Conservation (phyloP, 202 grass and related monocot genomes). For the Setaria viridis region DNA sequence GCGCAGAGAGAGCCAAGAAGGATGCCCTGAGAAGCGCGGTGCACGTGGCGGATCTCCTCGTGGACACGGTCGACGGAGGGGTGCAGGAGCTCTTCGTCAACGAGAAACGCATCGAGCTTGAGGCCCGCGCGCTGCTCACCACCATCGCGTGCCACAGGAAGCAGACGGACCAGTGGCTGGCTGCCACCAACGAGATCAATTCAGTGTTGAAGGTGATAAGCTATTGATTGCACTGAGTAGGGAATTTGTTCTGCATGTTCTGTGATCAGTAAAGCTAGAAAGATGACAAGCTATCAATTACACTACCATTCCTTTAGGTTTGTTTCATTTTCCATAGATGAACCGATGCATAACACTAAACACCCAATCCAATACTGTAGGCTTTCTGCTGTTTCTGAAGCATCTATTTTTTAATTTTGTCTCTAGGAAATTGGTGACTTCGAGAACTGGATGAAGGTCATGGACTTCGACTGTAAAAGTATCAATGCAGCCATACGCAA, state of each 20-base stretch:
- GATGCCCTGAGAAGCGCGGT: conserved; percentile 56
- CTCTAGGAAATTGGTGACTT: conserved; percentile 90
- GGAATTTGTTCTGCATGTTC: neutral
- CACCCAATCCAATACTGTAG: neutral
- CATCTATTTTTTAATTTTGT: conserved; percentile 1
- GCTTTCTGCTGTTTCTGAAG: neutral
- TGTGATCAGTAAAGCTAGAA: neutral
- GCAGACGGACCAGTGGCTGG: conserved; percentile 83
- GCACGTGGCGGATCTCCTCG: conserved; percentile 63
- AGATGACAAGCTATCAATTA: neutral
- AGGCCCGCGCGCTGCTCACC: conserved; percentile 67
- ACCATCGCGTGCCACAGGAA: conserved; percentile 74
- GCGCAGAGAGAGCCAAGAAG: conserved; percentile 72
- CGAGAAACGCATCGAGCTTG: conserved; percentile 74
- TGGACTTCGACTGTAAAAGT: conserved; percentile 91
- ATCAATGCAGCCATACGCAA: conserved; percentile 87
- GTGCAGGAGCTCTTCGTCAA: conserved; percentile 79
- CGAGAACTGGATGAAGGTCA: conserved; percentile 95
- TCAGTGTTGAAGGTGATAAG: conserved; percentile 66
- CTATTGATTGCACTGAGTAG: neutral
- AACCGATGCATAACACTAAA: neutral
- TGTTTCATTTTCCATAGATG: too few species aligned
- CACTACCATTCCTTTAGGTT: neutral
- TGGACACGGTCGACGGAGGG: conserved; percentile 67
- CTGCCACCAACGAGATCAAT: conserved; percentile 70